Conservation (phyloP, 495 filamentous ascomycete species). For the Chaetomium tenue region DNA sequence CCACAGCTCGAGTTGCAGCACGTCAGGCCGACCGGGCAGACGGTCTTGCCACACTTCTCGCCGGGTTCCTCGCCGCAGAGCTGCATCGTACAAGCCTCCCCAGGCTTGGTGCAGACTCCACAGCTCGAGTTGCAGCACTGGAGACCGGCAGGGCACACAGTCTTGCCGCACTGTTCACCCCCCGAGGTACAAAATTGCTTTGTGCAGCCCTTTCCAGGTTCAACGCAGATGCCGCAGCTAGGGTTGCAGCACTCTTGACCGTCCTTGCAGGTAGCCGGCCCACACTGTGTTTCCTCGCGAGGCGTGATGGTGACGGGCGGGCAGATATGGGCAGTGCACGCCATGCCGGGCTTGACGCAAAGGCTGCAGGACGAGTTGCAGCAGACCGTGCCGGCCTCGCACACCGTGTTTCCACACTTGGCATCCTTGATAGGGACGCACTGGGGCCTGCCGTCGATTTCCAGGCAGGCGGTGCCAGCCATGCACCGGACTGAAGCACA, state of each 20-base stretch:
- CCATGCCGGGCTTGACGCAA: slow-evolving; percentile 26
- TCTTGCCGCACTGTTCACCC: slow-evolving; percentile 21
- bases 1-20: no score
- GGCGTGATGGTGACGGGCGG: not conserved
- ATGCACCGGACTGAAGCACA: slow-evolving; percentile 27
- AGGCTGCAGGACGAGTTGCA: slow-evolving; percentile 31
- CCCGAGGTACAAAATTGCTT: slow-evolving; percentile 23
- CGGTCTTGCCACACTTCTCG: no score
- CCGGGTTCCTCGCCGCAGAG: not conserved
- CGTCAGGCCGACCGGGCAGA: no score
- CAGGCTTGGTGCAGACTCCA: slow-evolving; percentile 22
- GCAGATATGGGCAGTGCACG: slow-evolving; percentile 28
- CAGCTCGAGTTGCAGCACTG: slow-evolving; percentile 24
- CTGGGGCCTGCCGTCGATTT: slow-evolving; percentile 19
- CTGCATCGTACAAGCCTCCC: slow-evolving; percentile 3
- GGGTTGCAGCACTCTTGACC: slow-evolving; percentile 31
- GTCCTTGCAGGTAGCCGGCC: slow-evolving; percentile 17
- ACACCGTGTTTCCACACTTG: slow-evolving; percentile 24
- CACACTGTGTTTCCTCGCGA: slow-evolving; percentile 15
- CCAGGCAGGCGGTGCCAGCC: slow-evolving; percentile 18
- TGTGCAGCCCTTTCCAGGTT: slow-evolving; percentile 24
- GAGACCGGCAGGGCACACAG: not conserved
- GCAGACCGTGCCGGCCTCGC: slow-evolving; percentile 21
- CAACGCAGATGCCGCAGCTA: slow-evolving; percentile 29
- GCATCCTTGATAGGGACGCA: slow-evolving; percentile 17